Evolutionary conservation across 116 monocot genomes (phyloP), one percentile per base, ranked within the genome.

Genomic region (Trichopus zeylanicus): DNA sequence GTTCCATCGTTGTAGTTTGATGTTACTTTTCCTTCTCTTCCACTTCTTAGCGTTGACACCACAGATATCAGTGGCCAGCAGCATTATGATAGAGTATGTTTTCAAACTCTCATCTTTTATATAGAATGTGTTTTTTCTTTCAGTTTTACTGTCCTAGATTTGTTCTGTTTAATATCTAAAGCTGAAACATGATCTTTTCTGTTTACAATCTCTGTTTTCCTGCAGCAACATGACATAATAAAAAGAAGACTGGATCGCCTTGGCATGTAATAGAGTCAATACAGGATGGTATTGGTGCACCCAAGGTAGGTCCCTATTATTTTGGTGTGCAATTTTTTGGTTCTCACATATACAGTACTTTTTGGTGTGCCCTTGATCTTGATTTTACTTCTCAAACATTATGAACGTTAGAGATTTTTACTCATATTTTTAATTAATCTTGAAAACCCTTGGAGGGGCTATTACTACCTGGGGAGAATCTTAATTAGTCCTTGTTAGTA

Each of bases 61-160:
- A 73, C 84, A 77, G 97, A 97, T 73, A 79, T 97, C 67, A 97
- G 97, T 64, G 97, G 97, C 16, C 91, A 97, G 65, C 91, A 84
- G 49, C 97, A 97, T 66, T 80, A 84, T 78, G 87, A 97, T 68
- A 70, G 74, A 34, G 80, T 80, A 74, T 24, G 74, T 70, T 30
- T 30, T 4, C 24, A 52, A 26, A 48, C 16, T 27, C 16, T 7
- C 6, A 12, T 39, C 4, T 46, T 28, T 46, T 61, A 22, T 47
- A 5, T 27, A 27, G 7, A n/a, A 12, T 26, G 7, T 62, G 48
- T n/a, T n/a, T n/a, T n/a, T n/a, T n/a, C n/a, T 13, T 18, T n/a
- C 25, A 1, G n/a, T 42, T 19, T 10, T n/a, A n/a, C 4, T 21
- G 22, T 8, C 22, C 8, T 49, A 7, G 7, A 49, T n/a, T n/a